phyloP scores from a whole-genome alignment of 345 rosid genomes.

The Arabidopsis thaliana region DNA sequence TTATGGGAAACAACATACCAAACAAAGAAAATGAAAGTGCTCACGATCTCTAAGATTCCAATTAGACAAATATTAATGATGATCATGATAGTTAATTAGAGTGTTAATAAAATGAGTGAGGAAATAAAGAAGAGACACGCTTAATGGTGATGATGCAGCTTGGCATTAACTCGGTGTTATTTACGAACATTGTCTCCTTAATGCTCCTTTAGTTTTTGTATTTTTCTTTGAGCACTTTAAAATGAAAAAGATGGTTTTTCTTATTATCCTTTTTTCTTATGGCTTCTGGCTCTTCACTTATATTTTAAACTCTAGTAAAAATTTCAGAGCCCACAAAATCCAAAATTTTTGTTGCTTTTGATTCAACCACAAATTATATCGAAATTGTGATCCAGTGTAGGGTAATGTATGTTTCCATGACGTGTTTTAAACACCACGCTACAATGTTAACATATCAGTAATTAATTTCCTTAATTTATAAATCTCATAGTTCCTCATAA shows the following conservation, averaged over 20 bases:
- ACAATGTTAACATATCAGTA: not conserved
- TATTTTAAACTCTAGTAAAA: slow-evolving; percentile 17
- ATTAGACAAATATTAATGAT: slow-evolving; percentile 32
- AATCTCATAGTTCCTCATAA: not conserved
- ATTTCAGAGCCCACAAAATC: slow-evolving; percentile 39
- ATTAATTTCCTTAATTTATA: not conserved
- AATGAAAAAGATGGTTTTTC: slow-evolving; percentile 33
- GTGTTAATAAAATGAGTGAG: slow-evolving; percentile 12
- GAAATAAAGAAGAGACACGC: slow-evolving; percentile 43
- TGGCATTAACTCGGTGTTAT: slow-evolving; percentile 46
- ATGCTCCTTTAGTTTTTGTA: slow-evolving; percentile 43
- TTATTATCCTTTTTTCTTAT: not conserved
- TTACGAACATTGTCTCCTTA: slow-evolving; percentile 45
- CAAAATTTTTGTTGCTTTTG: slow-evolving; percentile 22
- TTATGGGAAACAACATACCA: slow-evolving; percentile 22
- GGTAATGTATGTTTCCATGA: slow-evolving; percentile 38
- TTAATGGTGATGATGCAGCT: slow-evolving; percentile 50
- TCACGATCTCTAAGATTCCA: slow-evolving; percentile 36
- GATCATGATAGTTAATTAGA: slow-evolving; percentile 32
- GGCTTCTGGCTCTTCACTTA: slow-evolving; percentile 38
- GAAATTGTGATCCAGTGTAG: slow-evolving; percentile 30
- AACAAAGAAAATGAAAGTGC: slow-evolving; percentile 16
- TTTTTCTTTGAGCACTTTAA: slow-evolving; percentile 29
- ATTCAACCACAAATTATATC: slow-evolving; percentile 28
- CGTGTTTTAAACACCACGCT: slow-evolving; percentile 18